A percentile compares a stretch with the other conserved stretches of the same genome.
These are phyloP conservation scores for Penicillium taxi DNA, from an alignment of 495 filamentous ascomycete species.

Conservation along the genomic window DNA sequence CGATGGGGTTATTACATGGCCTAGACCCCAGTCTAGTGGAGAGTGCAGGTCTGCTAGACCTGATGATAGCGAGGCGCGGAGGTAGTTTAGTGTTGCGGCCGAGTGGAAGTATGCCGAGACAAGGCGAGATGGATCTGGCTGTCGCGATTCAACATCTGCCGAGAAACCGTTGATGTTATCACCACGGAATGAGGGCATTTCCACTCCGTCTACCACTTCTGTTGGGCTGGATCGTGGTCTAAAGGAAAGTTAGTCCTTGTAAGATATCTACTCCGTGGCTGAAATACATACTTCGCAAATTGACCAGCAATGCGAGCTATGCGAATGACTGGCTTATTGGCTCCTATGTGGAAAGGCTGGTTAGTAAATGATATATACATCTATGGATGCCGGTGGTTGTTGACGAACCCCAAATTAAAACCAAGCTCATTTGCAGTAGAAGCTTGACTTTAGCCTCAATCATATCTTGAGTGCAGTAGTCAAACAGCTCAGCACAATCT, in stretches of 20 bases:
- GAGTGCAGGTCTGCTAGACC: constrained; percentile 91
- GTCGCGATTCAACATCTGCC: constrained; percentile 50
- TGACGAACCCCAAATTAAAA: constrained; percentile 44
- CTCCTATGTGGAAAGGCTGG: constrained; percentile 34
- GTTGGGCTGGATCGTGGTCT: constrained; percentile 79
- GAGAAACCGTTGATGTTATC: constrained; percentile 92
- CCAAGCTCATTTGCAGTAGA: constrained; percentile 88
- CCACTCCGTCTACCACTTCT: constrained; percentile 68
- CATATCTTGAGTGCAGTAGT: constrained; percentile 82
- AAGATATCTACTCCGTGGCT: neutral
- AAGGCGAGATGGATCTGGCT: constrained; percentile 71
- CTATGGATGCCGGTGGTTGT: too few relatives aligned
- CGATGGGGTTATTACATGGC: constrained; percentile 77
- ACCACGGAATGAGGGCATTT: constrained; percentile 84
- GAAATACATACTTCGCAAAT: constrained; percentile 62
- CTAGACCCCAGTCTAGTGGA: constrained; percentile 88
- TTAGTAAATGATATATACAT: constrained; percentile 8
- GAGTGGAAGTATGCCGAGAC: constrained; percentile 95
- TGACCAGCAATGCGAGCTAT: constrained; percentile 96
- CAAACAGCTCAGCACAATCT: constrained; percentile 94
- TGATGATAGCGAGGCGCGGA: constrained; percentile 72
- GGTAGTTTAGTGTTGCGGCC: constrained; percentile 84
- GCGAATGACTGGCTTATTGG: constrained; percentile 86
- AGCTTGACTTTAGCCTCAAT: constrained; percentile 97
- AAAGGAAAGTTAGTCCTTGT: constrained; percentile 6